Percentiles rank a stretch among this genome's conserved stretches.
Conservation (phyloP, 2,329 filamentous ascomycete genomes). For the Ophiostoma novo-ulmi region DNA sequence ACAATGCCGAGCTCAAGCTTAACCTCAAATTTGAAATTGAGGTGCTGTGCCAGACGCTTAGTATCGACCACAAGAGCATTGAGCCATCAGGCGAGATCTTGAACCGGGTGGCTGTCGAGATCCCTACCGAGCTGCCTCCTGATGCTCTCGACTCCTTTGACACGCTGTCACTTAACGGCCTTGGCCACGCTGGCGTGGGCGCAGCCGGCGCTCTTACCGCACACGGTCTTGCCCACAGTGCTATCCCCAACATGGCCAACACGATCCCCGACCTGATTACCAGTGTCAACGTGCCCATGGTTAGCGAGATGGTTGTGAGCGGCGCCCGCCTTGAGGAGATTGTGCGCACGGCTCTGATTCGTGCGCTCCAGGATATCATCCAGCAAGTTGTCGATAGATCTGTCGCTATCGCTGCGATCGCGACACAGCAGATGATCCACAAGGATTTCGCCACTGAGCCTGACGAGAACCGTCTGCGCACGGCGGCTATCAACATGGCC, state of each 20-base stretch:
- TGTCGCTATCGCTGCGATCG: conserved; percentile 95
- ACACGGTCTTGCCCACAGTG: conserved; percentile 30
- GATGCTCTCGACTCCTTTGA: conserved; percentile 78
- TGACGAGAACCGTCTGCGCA: conserved; percentile 79
- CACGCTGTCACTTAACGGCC: conserved; percentile 69
- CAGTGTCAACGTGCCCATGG: conserved; percentile 73
- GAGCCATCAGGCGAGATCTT: conserved; percentile 83
- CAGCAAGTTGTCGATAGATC: conserved; percentile 95
- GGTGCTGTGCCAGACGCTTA: conserved; percentile 87
- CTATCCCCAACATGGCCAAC: conserved; percentile 69
- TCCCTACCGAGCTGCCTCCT: conserved; percentile 54
- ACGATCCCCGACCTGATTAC: conserved; percentile 79
- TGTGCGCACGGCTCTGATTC: conserved; percentile 77
- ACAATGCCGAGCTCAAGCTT: conserved; percentile 86
- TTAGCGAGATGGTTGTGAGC: conserved; percentile 72
- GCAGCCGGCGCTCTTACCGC: conserved; percentile 64
- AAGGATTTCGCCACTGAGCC: conserved; percentile 95
- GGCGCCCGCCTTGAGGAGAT: conserved; percentile 65
- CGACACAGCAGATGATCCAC: conserved; percentile 87
- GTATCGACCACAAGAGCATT: conserved; percentile 86
- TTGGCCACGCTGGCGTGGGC: conserved; percentile 62
- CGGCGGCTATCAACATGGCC: conserved; percentile 87
- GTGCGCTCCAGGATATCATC: conserved; percentile 92
- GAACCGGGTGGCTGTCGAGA: conserved; percentile 63
- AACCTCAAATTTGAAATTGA: conserved; percentile 99